These are phyloP conservation scores for Lithohypha guttulata DNA, from an alignment of 2,329 filamentous ascomycete species.

Conservation along the genomic window DNA sequence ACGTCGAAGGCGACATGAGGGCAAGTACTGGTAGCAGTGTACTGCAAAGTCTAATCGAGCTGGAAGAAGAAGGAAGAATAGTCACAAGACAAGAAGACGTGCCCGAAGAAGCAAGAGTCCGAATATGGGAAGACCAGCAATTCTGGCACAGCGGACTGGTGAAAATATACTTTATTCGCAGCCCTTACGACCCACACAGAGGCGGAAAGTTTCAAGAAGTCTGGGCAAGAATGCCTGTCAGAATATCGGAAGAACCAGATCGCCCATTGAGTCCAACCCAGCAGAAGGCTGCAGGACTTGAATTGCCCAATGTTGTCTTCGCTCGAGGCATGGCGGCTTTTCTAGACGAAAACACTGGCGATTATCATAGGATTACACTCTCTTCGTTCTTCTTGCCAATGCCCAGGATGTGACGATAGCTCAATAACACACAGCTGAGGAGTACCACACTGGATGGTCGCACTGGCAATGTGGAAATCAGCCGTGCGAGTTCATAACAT, in stretches of 20 bases:
- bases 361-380: conserved; percentile 18
- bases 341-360: conserved; percentile 17
- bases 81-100: conserved; percentile 14
- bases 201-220: conserved; percentile 15
- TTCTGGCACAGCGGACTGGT: conserved; percentile 19
- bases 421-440: no score
- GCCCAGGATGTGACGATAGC: conserved; percentile 19
- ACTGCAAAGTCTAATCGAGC: conserved; percentile 13
- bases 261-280: conserved; percentile 11
- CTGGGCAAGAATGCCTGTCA: conserved; percentile 12
- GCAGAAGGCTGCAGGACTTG: conserved; percentile 4
- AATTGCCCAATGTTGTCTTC: conserved; percentile 17
- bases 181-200: conserved; percentile 17
- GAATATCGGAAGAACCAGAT: conserved; percentile 10
- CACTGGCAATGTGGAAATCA: no score
- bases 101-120: conserved; percentile 15
- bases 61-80: conserved; percentile 16
- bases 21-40: conserved; percentile 16
- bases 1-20: conserved; percentile 19
- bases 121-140: conserved; percentile 20
- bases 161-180: conserved; percentile 18
- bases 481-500: no score
- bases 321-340: conserved; percentile 17
- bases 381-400: conserved; percentile 20
- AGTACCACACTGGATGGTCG: no score